A percentile compares a stretch with the other conserved stretches of the same genome.
These are phyloP conservation scores for Colletotrichum tropicale DNA, from an alignment of 2,329 filamentous ascomycete genomes.

Conservation along the genomic window DNA sequence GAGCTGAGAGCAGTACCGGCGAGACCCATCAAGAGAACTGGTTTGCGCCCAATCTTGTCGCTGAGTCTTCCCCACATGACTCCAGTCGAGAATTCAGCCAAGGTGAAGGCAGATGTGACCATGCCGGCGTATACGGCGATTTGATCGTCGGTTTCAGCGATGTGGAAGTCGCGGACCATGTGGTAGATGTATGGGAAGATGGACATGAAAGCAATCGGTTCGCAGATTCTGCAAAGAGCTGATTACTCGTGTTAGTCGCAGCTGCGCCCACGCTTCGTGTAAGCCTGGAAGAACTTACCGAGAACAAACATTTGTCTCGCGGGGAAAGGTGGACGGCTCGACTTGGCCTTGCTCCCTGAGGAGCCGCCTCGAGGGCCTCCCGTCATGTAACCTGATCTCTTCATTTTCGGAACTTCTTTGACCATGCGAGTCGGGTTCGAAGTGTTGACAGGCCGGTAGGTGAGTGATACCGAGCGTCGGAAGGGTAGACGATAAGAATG, in stretches of 20 bases:
- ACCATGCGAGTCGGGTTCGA: background rate
- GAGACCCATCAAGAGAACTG: slow-evolving; percentile 87
- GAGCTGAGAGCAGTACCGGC: slow-evolving; percentile 92
- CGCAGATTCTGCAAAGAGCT: slow-evolving; percentile 95
- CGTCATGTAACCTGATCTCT: slow-evolving; percentile 20
- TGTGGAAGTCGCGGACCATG: slow-evolving; percentile 92
- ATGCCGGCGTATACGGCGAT: slow-evolving; percentile 94
- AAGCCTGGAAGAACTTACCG: slow-evolving; percentile 35
- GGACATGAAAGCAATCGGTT: slow-evolving; percentile 99
- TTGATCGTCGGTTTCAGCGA: slow-evolving; percentile 77
- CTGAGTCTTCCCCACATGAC: slow-evolving; percentile 93
- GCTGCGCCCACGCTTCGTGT: background rate
- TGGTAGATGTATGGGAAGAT: slow-evolving; percentile 99
- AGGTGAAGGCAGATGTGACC: slow-evolving; percentile 94
- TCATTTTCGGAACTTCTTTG: slow-evolving; percentile 7
- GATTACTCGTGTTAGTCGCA: background rate
- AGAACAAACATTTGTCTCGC: slow-evolving; percentile 55
- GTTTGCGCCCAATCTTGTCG: slow-evolving; percentile 90
- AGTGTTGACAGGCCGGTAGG: background rate
- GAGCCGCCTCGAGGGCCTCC: slow-evolving; percentile 5
- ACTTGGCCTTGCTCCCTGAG: background rate
- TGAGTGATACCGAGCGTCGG: background rate
- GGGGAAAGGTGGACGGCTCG: slow-evolving; percentile 35
- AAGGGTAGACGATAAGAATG: background rate
- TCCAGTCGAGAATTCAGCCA: slow-evolving; percentile 92